Evolutionary conservation across 2,329 filamentous ascomycete genomes (phyloP).

Genomic region (Cladophialophora psammophila): DNA sequence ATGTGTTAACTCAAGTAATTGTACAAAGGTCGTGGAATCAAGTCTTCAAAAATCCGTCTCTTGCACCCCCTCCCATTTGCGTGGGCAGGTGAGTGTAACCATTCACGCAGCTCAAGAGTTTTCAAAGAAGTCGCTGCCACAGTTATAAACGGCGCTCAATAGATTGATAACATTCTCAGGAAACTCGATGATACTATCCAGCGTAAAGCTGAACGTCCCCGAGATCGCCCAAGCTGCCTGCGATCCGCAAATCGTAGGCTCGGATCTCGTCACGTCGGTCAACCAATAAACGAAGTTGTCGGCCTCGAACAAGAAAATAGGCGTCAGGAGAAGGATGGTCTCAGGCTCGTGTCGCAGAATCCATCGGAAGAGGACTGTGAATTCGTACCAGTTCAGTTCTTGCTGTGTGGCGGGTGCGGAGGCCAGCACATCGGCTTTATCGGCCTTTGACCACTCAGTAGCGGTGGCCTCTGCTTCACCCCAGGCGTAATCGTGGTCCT

Average conservation of each 20-base stretch:
- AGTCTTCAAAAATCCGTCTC: neutral
- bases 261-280: constrained; percentile 22
- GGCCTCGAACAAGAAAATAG: constrained; percentile 16
- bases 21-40: neutral
- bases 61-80: neutral
- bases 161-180: constrained; percentile 11
- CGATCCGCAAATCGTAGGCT: constrained; percentile 15
- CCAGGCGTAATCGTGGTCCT: constrained; percentile 29
- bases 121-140: constrained; percentile 13
- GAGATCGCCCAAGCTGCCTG: constrained; percentile 22
- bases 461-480: constrained; percentile 22
- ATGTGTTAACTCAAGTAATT: neutral
- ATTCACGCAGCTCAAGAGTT: neutral
- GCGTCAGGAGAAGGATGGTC: constrained; percentile 22
- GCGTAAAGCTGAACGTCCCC: constrained; percentile 9
- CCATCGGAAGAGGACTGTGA: constrained; percentile 23
- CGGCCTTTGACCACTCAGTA: constrained; percentile 26
- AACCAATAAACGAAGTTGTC: constrained; percentile 28
- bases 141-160: constrained; percentile 3
- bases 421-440: constrained; percentile 14
- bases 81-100: neutral
- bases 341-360: constrained; percentile 23
- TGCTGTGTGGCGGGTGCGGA: constrained; percentile 17
- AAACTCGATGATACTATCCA: constrained; percentile 1
- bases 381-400: constrained; percentile 28